Evolutionary conservation across 2,329 filamentous ascomycete genomes (phyloP).

Genomic region (Hypoxylon sp.): DNA sequence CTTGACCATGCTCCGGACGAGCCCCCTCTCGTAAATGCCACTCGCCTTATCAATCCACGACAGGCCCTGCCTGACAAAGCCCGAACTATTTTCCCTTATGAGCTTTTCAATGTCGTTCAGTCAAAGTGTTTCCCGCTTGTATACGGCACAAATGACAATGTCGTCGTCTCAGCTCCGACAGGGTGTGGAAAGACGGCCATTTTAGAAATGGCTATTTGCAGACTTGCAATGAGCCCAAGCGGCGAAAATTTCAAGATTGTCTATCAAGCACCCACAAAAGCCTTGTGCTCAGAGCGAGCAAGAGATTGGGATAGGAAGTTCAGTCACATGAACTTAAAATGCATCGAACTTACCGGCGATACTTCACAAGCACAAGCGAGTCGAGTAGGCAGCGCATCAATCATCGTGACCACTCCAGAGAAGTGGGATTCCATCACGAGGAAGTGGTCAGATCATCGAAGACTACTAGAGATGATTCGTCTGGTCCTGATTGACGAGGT

Average conservation of each 20-base stretch:
- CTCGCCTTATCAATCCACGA: slow-evolving; percentile 57
- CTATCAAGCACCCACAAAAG: slow-evolving; percentile 88
- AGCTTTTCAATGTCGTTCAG: slow-evolving; percentile 84
- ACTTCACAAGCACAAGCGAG: slow-evolving; percentile 76
- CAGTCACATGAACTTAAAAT: slow-evolving; percentile 72
- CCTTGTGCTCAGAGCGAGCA: slow-evolving; percentile 81
- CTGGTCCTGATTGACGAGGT: slow-evolving; percentile 90
- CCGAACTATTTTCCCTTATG: slow-evolving; percentile 77
- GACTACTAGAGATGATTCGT: slow-evolving; percentile 79
- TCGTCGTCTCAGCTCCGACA: slow-evolving; percentile 85
- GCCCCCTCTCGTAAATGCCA: slow-evolving; percentile 57
- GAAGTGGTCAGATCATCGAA: slow-evolving; percentile 86
- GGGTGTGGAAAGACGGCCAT: slow-evolving; percentile 88
- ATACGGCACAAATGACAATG: slow-evolving; percentile 78
- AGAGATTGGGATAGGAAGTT: slow-evolving; percentile 86
- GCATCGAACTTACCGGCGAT: slow-evolving; percentile 85
- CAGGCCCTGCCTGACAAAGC: slow-evolving; percentile 77
- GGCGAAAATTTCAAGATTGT: slow-evolving; percentile 80
- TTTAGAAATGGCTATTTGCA: slow-evolving; percentile 85
- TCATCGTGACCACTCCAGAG: slow-evolving; percentile 90
- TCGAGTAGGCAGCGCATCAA: slow-evolving; percentile 78
- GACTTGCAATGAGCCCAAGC: slow-evolving; percentile 69
- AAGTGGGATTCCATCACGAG: slow-evolving; percentile 93
- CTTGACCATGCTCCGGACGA: slow-evolving; percentile 49
- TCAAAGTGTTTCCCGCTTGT: slow-evolving; percentile 80